phyloP scores from a whole-genome alignment of 176 grass and related monocot genomes.

The Zoysia pacifica region DNA sequence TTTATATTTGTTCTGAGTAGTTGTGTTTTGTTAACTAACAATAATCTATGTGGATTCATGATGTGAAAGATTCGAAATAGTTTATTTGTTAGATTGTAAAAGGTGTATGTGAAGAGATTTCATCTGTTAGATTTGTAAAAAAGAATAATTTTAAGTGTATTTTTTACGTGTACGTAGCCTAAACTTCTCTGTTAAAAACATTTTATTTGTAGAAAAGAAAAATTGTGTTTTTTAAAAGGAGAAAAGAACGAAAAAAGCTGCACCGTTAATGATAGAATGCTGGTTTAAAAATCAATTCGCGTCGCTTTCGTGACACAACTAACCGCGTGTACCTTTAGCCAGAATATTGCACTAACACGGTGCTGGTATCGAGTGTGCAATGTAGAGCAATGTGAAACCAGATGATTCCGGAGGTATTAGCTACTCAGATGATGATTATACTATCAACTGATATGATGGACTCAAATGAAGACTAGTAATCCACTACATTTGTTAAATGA shows the following conservation, averaged over 20 bases:
- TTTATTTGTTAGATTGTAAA: too few relatives aligned
- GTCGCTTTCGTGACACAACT: constrained; percentile 37
- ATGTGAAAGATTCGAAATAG: too few relatives aligned
- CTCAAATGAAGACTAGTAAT: constrained; percentile 20
- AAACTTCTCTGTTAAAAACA: too few relatives aligned
- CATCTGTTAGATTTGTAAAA: too few relatives aligned
- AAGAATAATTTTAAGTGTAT: too few relatives aligned
- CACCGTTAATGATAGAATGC: constrained; percentile 15
- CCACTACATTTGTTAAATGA: not conserved
- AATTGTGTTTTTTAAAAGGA: too few relatives aligned
- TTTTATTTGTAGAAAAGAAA: too few relatives aligned
- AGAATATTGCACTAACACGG: not conserved
- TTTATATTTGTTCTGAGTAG: too few relatives aligned
- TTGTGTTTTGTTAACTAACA: too few relatives aligned
- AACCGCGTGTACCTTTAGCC: constrained; percentile 8
- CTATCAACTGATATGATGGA: constrained; percentile 4
- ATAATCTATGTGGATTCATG: too few relatives aligned
- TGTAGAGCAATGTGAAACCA: constrained; percentile 22
- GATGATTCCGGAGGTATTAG: constrained; percentile 19
- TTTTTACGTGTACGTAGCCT: too few relatives aligned
- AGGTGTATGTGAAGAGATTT: too few relatives aligned
- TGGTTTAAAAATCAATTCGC: not conserved
- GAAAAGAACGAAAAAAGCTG: constrained; percentile 50
- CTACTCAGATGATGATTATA: not conserved
- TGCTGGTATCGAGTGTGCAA: not conserved